A percentile compares a stretch with the other conserved stretches of the same genome.
Evolutionary conservation across 192 early-diverging fungal species (phyloP).

Genomic region (Podochytrium sp.): DNA sequence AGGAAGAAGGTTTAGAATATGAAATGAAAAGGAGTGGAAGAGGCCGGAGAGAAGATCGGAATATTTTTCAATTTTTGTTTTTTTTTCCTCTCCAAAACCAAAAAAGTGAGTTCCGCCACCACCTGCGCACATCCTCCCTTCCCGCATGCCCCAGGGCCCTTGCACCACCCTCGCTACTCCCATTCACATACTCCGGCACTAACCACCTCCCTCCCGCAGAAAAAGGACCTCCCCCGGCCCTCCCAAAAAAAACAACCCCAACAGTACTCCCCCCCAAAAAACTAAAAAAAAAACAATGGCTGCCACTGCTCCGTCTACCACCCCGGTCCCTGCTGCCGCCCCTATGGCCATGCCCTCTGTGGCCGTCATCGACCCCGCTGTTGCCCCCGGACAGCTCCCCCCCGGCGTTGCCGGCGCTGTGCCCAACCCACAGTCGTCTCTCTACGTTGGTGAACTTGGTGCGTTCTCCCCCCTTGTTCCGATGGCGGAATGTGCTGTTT

Average conservation of each 20-base stretch:
- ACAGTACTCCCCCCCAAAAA: conserved; percentile 3
- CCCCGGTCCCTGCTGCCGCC: conserved; percentile 35
- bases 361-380: conserved; percentile 49
- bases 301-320: conserved; percentile 44
- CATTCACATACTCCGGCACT: not conserved
- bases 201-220: not conserved
- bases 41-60: not conserved
- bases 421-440: conserved; percentile 42
- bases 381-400: conserved; percentile 46
- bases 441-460: conserved; percentile 96
- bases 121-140: not conserved
- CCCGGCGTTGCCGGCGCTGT: conserved; percentile 33
- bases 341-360: conserved; percentile 18
- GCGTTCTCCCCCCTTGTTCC: conserved; percentile 20
- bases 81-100: not conserved
- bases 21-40: not conserved
- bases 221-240: not conserved
- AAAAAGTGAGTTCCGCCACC: not conserved
- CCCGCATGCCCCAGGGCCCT: not conserved
- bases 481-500: no score
- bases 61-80: not conserved
- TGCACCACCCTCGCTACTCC: not conserved
- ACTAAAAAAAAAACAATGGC: conserved; percentile 35
- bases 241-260: conserved; percentile 21
- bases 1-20: not conserved